Percentiles rank a stretch among this genome's conserved stretches.
Conservation (phyloP, 208 protist genomes). For the Leishmania aethiopica region DNA sequence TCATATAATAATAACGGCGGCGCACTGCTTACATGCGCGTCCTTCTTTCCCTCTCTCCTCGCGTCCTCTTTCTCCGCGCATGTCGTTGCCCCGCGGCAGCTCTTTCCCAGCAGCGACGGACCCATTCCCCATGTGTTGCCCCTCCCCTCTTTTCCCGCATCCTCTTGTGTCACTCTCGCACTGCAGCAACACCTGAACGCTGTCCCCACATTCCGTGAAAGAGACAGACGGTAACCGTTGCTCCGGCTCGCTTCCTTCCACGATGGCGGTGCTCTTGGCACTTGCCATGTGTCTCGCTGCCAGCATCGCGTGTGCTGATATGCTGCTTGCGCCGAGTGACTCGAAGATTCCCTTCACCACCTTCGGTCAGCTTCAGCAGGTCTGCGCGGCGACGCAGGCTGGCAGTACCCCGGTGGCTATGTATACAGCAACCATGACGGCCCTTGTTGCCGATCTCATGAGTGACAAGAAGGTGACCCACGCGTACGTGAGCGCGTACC, state of each 20-base stretch:
- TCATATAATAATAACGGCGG: no score
- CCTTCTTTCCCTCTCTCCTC: background rate
- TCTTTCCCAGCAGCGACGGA: no score
- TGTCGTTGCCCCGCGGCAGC: no score
- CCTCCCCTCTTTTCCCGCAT: background rate
- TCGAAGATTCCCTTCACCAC: conserved; percentile 3
- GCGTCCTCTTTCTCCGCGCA: background rate
- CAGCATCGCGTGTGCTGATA: background rate
- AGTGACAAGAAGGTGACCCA: background rate
- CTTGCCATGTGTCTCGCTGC: background rate
- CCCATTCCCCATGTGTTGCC: background rate
- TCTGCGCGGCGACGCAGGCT: conserved; percentile 2
- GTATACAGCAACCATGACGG: background rate
- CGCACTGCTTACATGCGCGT: background rate
- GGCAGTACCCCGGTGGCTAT: conserved; percentile 8
- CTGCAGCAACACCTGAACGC: background rate
- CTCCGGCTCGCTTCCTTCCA: background rate
- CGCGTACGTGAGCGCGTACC: conserved; percentile 24
- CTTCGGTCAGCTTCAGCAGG: conserved; percentile 3
- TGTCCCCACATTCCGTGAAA: no score
- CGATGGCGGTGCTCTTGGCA: background rate
- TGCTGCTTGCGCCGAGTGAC: conserved; percentile 7
- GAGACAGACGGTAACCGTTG: background rate
- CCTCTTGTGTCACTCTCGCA: background rate
- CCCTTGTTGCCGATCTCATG: background rate